These are phyloP conservation scores for Vitis cinerea DNA, from an alignment of 164 flowering plant species.

Conservation along the genomic window DNA sequence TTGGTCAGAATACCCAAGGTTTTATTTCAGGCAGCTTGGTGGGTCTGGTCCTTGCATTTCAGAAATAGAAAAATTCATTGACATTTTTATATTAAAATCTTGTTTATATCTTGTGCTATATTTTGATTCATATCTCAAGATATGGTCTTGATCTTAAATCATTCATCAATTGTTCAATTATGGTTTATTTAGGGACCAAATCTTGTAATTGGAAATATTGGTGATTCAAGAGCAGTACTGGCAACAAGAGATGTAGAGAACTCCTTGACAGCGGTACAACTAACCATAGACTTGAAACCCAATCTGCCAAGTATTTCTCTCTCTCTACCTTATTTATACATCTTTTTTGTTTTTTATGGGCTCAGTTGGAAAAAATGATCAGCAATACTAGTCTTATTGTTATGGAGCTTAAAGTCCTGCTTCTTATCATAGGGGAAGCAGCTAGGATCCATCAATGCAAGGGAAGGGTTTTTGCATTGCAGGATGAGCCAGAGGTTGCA, in stretches of 20 bases:
- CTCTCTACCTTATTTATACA: neutral
- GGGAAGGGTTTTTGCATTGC: constrained; percentile 41
- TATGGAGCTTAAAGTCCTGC: neutral
- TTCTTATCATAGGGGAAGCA: constrained; percentile 24
- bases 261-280: constrained; percentile 47
- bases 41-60: no score
- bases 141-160: constrained; percentile 1
- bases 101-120: neutral
- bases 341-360: no score
- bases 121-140: neutral
- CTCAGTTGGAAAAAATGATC: no score
- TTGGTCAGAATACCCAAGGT: no score
- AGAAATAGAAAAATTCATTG: no score
- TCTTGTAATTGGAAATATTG: constrained; percentile 64
- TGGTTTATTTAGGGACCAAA: constrained; percentile 45
- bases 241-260: constrained; percentile 56
- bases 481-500: constrained; percentile 45
- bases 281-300: constrained; percentile 80
- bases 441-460: constrained; percentile 37
- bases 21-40: no score
- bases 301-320: constrained; percentile 54
- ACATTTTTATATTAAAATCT: no score
- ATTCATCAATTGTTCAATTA: neutral
- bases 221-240: constrained; percentile 70
- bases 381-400: neutral